Base-by-base conservation (phyloP, 306 rosid genomes). In the Vachellia pachyceras region DNA sequence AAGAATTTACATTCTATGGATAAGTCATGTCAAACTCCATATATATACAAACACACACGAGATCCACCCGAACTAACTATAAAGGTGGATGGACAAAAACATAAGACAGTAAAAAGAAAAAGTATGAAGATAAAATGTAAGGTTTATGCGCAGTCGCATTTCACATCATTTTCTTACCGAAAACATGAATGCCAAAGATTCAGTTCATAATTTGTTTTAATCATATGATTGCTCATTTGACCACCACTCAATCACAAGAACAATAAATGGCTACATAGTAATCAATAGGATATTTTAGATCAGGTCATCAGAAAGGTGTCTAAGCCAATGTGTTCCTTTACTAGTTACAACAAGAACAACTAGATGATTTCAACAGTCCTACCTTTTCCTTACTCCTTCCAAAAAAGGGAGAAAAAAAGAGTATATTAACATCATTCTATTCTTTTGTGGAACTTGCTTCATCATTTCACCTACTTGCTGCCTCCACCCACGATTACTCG, bases 361-460 rank as follows among this genome's bases (percentile, higher is more conserved):
- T 66, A 71, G 20, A 75, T 25, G 40, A 65, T 36, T 35, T 39
- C 36, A 65, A 69, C 73, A 72, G 47, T 33, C 80, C 72, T 81
- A 67, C 44, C 23, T 14, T 75, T 42, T 58, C 14, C 82, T 70
- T 77, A 61, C 69, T 77, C 71, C 67, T 55, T 72, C 79, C 33
- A 40, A 68, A 68, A n/a, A 9, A 17, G 22, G 11, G 47, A 20
- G 25, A 10, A n/a, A 68, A 45, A 45, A 70, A 70, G 44, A 49
- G 69, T 13, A 8, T 64, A 77, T 72, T 72, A 77, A 77, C 75
- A 72, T 60, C 64, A 64, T 73, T 72, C 68, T 82, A 50, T 61
- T 37, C 46, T 69, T 66, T 63, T 69, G 61, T 52, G 54, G 72
- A 44, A 57, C 72, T 64, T 50, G 69, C 39, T 75, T 42, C 80